Percentiles rank a stretch among this genome's conserved stretches.
Conservation (phyloP, 2,329 filamentous ascomycete species). For the Sordariomycetes sp. region DNA sequence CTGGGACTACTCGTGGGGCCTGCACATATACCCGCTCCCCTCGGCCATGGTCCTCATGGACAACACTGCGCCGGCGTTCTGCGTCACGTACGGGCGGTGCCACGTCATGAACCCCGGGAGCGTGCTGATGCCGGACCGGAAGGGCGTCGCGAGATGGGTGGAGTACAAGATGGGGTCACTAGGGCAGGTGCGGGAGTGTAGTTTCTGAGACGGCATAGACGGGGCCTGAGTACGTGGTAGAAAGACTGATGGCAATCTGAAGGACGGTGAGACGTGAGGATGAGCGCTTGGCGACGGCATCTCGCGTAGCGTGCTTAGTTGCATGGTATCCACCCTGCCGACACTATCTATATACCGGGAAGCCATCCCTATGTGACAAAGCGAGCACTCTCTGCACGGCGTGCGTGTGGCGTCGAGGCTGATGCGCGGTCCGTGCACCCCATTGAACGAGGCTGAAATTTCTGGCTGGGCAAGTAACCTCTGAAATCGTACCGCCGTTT, state of each 20-base stretch:
- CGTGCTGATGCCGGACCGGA: conserved; percentile 55
- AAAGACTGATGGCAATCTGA: too few species aligned
- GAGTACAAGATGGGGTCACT: conserved; percentile 65
- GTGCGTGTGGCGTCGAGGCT: too few species aligned
- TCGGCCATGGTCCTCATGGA: conserved; percentile 76
- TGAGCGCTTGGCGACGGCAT: too few species aligned
- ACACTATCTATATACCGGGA: too few species aligned
- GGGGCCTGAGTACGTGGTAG: too few species aligned
- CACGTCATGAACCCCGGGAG: conserved; percentile 88
- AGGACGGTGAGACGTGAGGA: too few species aligned
- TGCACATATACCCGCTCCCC: conserved; percentile 81
- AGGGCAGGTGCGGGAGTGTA: conserved; percentile 50
- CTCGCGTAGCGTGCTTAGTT: too few species aligned
- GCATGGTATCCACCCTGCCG: too few species aligned
- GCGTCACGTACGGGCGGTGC: conserved; percentile 86
- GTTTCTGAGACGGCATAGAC: conserved; percentile 27
- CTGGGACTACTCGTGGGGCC: conserved; percentile 70
- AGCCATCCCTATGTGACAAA: too few species aligned
- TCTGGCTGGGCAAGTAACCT: not conserved
- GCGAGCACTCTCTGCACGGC: too few species aligned
- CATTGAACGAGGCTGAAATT: not conserved
- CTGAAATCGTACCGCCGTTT: not conserved
- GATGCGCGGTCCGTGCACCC: too few species aligned
- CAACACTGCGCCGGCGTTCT: conserved; percentile 67
- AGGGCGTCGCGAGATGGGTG: conserved; percentile 65